Conservation (phyloP, 2,329 filamentous ascomycete species). For the Ceratocystiopsis sp. region DNA sequence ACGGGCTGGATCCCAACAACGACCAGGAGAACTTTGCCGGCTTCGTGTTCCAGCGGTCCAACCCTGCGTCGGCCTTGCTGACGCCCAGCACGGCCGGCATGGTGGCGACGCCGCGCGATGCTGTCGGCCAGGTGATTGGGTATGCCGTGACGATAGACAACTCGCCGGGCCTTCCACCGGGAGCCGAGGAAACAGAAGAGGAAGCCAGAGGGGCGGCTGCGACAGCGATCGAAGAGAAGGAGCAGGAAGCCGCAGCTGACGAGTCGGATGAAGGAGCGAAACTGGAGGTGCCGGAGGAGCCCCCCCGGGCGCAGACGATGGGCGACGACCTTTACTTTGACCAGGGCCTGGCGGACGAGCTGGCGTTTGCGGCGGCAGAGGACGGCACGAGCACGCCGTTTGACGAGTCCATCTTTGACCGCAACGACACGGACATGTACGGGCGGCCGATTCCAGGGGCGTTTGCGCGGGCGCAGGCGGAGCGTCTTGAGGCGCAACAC, state of each 20-base stretch:
- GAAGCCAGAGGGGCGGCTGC: neutral
- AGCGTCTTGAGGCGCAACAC: conserved; percentile 20
- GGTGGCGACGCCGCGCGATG: conserved; percentile 36
- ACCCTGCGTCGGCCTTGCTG: conserved; percentile 29
- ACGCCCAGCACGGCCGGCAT: conserved; percentile 32
- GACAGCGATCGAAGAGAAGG: no score
- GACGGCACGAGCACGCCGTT: conserved; percentile 40
- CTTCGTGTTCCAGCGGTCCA: conserved; percentile 39
- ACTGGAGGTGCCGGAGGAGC: neutral
- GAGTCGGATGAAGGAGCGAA: neutral
- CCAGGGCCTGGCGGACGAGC: conserved; percentile 29
- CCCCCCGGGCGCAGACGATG: neutral
- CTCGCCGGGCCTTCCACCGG: neutral
- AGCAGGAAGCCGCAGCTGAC: neutral
- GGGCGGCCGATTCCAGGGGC: conserved; percentile 42
- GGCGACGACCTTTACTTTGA: conserved; percentile 52
- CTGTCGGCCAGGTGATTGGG: conserved; percentile 36
- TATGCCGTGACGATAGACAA: conserved; percentile 34
- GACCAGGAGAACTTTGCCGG: conserved; percentile 45
- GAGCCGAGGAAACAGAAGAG: neutral
- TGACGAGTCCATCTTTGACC: conserved; percentile 59
- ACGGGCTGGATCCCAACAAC: conserved; percentile 29
- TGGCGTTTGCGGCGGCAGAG: conserved; percentile 27
- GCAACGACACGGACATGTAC: conserved; percentile 45
- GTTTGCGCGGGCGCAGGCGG: conserved; percentile 35